phyloP scores from a whole-genome alignment of 331 rosid species.

The Acacia concinna region DNA sequence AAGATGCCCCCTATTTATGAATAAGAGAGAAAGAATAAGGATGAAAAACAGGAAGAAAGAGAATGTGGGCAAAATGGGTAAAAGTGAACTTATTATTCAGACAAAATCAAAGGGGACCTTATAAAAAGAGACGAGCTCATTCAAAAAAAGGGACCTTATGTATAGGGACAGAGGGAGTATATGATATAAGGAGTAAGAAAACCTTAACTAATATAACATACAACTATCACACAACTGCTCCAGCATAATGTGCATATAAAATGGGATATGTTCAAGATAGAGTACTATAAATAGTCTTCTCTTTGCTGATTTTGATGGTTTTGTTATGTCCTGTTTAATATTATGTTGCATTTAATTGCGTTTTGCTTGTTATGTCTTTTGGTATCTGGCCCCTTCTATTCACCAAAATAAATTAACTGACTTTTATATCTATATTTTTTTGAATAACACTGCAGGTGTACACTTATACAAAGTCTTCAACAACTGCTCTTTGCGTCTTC shows the following conservation, averaged over 20 bases:
- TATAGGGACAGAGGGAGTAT: no score
- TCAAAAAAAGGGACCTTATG: no score
- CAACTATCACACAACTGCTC: neutral
- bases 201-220: neutral
- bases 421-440: conserved; percentile 11
- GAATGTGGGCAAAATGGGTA: no score
- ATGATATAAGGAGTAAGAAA: neutral
- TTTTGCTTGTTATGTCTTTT: neutral
- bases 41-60: no score
- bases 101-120: no score
- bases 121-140: no score
- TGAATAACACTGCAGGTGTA: conserved; percentile 60
- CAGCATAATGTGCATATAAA: neutral
- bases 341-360: neutral
- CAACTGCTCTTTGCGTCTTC: conserved; percentile 93
- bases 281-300: neutral
- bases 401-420: neutral
- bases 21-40: no score
- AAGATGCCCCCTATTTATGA: no score
- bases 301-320: neutral
- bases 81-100: no score
- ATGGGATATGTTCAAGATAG: neutral
- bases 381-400: neutral
- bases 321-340: neutral
- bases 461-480: conserved; percentile 90